Percentiles rank a stretch among this genome's conserved stretches.
These are phyloP conservation scores for Aspergillus melleus DNA, from an alignment of 2,329 filamentous ascomycete species.

Conservation along the genomic window DNA sequence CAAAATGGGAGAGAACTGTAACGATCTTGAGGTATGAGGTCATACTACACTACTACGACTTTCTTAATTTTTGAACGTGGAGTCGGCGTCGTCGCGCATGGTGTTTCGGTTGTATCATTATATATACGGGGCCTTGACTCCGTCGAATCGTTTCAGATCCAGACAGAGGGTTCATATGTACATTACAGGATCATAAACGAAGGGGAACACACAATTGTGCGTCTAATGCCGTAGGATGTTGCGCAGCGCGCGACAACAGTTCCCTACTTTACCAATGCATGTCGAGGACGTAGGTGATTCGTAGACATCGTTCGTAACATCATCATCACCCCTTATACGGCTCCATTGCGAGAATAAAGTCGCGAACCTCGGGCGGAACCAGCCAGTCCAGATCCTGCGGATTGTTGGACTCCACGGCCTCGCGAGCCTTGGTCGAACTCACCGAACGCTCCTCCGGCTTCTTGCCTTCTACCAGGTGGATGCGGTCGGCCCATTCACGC, in stretches of 20 bases:
- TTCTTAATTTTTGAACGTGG: neutral
- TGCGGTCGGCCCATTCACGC: constrained; percentile 44
- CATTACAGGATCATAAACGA: neutral
- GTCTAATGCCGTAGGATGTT: neutral
- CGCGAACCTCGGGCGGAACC: constrained; percentile 34
- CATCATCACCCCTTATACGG: constrained; percentile 28
- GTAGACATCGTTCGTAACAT: neutral
- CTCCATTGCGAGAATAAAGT: constrained; percentile 33
- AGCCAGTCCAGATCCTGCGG: constrained; percentile 35
- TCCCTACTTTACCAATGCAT: neutral
- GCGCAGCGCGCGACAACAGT: neutral
- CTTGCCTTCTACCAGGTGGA: constrained; percentile 43
- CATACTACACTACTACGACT: neutral
- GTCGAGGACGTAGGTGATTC: neutral
- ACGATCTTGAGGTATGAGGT: neutral
- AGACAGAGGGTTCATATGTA: neutral
- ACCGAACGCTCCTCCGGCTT: constrained; percentile 36
- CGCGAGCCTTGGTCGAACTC: constrained; percentile 46
- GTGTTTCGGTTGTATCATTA: neutral
- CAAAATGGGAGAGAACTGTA: neutral
- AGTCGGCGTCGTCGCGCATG: constrained; percentile 7
- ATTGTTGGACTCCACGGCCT: constrained; percentile 31
- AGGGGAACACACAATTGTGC: neutral
- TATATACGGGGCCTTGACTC: neutral
- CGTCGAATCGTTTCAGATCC: neutral